Evolutionary conservation across 73 alveolate genomes (phyloP).

Genomic region (Paramecium primaurelia): DNA sequence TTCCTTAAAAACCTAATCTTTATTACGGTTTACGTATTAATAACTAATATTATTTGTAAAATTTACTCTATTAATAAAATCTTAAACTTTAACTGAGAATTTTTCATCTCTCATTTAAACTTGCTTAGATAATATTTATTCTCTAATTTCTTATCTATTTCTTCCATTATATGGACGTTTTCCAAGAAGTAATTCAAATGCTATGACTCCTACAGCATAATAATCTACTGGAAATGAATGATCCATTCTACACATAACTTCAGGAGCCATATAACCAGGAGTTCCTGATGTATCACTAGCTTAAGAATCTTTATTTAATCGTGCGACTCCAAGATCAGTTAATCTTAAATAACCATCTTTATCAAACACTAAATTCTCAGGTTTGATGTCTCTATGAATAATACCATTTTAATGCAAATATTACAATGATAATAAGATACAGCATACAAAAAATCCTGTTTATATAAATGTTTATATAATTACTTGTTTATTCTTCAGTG

Average conservation of each 20-base stretch:
- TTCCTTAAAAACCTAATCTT: slow-evolving; percentile 84
- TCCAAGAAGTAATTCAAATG: slow-evolving; percentile 73
- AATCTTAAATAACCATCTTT: slow-evolving; percentile 68
- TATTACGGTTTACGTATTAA: slow-evolving; percentile 76
- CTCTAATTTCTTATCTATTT: slow-evolving; percentile 76
- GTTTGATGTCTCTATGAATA: slow-evolving; percentile 74
- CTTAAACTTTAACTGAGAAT: slow-evolving; percentile 83
- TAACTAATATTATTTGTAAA: slow-evolving; percentile 36
- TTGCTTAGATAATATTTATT: slow-evolving; percentile 66
- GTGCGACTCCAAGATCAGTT: slow-evolving; percentile 82
- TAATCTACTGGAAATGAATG: slow-evolving; percentile 68
- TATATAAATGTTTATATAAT: background rate
- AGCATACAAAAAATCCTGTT: slow-evolving; percentile 62
- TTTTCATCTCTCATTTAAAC: slow-evolving; percentile 80
- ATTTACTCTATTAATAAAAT: slow-evolving; percentile 83
- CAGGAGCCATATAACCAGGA: slow-evolving; percentile 89
- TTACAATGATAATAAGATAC: slow-evolving; percentile 65
- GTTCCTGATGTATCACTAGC: slow-evolving; percentile 84
- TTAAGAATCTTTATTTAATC: slow-evolving; percentile 66
- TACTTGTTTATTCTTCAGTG: slow-evolving; percentile 57
- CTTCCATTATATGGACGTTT: slow-evolving; percentile 88
- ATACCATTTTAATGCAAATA: slow-evolving; percentile 68
- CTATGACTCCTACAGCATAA: slow-evolving; percentile 77
- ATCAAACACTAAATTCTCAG: slow-evolving; percentile 76
- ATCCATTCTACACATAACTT: slow-evolving; percentile 67